Conservation (phyloP, 1,139 yeast species). For the Yamadazyma oceani region DNA sequence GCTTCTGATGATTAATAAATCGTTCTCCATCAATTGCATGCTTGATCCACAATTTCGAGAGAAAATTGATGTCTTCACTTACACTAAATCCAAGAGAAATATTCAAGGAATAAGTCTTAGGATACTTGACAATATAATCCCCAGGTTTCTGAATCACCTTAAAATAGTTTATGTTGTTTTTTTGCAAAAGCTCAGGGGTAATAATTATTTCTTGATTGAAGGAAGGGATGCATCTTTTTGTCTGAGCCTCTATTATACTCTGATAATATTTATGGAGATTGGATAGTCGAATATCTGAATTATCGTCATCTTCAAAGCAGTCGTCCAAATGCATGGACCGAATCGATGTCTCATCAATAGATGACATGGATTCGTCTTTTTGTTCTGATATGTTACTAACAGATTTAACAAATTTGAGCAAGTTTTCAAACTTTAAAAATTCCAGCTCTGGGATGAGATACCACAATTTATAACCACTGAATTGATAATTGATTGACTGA, state of each 20-base stretch:
- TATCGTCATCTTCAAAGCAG: conserved; percentile 4
- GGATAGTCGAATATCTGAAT: conserved; percentile 21
- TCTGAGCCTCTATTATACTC: conserved; percentile 20
- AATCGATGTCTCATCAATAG: not conserved
- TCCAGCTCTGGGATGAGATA: conserved; percentile 74
- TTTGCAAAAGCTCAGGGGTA: conserved; percentile 48
- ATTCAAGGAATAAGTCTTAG: conserved; percentile 50
- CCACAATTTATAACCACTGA: conserved; percentile 78
- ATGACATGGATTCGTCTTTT: not conserved
- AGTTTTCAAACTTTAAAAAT: conserved; percentile 57
- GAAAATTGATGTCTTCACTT: conserved; percentile 57
- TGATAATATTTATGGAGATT: conserved; percentile 29
- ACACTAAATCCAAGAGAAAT: conserved; percentile 56
- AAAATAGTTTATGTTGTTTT: conserved; percentile 46
- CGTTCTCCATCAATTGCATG: conserved; percentile 47
- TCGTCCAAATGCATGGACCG: not conserved
- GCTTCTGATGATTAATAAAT: conserved; percentile 53
- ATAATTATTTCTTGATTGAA: conserved; percentile 25
- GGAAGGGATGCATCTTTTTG: not conserved
- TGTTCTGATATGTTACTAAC: not conserved
- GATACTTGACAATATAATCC: conserved; percentile 57
- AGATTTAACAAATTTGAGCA: not conserved
- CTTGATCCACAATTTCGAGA: conserved; percentile 58
- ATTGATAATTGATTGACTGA: conserved; percentile 65
- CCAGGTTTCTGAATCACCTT: conserved; percentile 59